Evolutionary conservation across 257 asterid genomes (phyloP), one percentile per base, ranked within the genome.

Genomic region (Ilex aquifolium): DNA sequence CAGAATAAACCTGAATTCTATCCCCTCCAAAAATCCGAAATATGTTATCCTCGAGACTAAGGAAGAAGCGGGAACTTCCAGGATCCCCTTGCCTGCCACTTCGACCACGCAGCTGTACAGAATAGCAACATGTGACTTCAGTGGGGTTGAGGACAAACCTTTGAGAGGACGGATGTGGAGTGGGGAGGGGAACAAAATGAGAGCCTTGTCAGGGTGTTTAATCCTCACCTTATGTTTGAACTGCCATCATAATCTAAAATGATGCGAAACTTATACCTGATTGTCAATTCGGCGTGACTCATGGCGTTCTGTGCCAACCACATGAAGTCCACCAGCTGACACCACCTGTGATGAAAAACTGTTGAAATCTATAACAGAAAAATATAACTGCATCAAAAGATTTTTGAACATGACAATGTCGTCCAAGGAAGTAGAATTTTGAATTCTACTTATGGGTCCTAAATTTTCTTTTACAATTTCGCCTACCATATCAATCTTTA

Each of bases 41-140:
- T 62, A 93, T 82, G 83, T 90, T 90, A 73, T 93, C 99, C 82
- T 93, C 99, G 55, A 93, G 99, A 77, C 99, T 93, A 63, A 93
- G 94, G 77, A 93, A 90, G 76, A 93, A 93, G 53, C 99, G 94
- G 54, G 99, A 90, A 83, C 99, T 87, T 80, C 99, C 99, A 64
- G 99, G 95, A 77, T 93, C 99, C 60, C 99, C 99, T 77, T 93
- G 99, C 75, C 99, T 84, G 78, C 99, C 99, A 82, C 97, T 93
- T 71, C 99, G 95, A 70, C 99, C 99, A 56, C 99, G 97, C 74
- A 93, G 85, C 99, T 93, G 82, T 77, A 82, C 29, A 61, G 59
- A 67, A 14, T 7, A 15, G 30, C 31, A 53, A 14, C 29, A 2
- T 15, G 11, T 53, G 30, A 53, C 57, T 53, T 53, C 27, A 10